A percentile compares a stretch with the other conserved stretches of the same genome.
Conservation (phyloP, 2,329 filamentous ascomycete species). For the Ophiosphaerella herpotricha region DNA sequence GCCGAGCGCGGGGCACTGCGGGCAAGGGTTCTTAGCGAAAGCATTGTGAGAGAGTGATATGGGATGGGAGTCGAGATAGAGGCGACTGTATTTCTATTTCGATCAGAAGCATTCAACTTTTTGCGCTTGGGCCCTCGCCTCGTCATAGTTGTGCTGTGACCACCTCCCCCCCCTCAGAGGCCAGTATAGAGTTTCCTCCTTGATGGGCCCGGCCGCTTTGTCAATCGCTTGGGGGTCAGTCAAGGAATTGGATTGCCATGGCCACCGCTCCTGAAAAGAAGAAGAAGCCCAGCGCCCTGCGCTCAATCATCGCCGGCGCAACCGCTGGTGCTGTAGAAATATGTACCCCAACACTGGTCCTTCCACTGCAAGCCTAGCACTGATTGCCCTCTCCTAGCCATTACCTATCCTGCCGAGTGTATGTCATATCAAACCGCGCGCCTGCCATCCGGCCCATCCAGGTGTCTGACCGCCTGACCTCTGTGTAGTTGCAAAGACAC, state of each 20-base stretch:
- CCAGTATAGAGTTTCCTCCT: too few species aligned
- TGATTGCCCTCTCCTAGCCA: slow-evolving; percentile 58
- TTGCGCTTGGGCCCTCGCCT: too few species aligned
- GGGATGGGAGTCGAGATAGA: background rate
- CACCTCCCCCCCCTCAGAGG: too few species aligned
- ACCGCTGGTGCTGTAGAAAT: slow-evolving; percentile 96
- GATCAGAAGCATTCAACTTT: too few species aligned
- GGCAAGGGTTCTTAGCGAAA: slow-evolving; percentile 52
- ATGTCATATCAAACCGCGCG: slow-evolving; percentile 38
- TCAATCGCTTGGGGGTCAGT: background rate
- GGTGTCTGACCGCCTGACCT: slow-evolving; percentile 26
- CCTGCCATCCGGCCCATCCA: background rate
- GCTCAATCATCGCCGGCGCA: slow-evolving; percentile 89
- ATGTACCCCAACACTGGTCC: slow-evolving; percentile 56
- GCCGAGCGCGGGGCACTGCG: slow-evolving; percentile 51
- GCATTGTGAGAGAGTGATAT: slow-evolving; percentile 40
- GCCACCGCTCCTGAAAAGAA: slow-evolving; percentile 38
- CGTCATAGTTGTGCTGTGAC: too few species aligned
- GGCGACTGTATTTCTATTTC: too few species aligned
- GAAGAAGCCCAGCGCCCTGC: slow-evolving; percentile 73
- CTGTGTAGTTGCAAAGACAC: slow-evolving; percentile 81
- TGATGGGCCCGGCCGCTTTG: too few species aligned
- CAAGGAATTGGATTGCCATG: slow-evolving; percentile 17
- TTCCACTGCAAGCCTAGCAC: slow-evolving; percentile 2
- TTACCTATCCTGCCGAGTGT: slow-evolving; percentile 95